Conservation (phyloP, 2,329 filamentous ascomycete species). For the Metarhizium humberi region DNA sequence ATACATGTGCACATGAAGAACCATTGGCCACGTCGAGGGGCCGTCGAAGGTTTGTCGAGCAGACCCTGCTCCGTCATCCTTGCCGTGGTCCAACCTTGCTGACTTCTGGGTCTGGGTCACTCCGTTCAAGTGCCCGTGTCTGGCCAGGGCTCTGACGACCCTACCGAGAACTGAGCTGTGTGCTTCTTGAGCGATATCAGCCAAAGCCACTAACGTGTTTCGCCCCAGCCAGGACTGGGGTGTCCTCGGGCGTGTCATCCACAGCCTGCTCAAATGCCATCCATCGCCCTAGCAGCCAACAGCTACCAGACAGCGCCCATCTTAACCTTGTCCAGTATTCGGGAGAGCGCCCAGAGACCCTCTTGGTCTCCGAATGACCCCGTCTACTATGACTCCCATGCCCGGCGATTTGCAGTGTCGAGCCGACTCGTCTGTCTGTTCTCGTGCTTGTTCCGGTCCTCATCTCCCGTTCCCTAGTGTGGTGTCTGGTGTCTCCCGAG, state of each 20-base stretch:
- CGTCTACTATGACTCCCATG: not conserved
- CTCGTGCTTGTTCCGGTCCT: too few relatives aligned
- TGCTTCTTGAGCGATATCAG: conserved; percentile 21
- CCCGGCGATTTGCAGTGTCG: too few relatives aligned
- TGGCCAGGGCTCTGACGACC: not conserved
- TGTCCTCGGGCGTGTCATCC: conserved; percentile 14
- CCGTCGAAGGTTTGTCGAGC: conserved; percentile 9
- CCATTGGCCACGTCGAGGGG: not conserved
- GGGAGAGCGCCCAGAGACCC: not conserved
- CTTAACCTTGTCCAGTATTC: too few relatives aligned
- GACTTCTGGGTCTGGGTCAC: not conserved
- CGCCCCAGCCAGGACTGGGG: conserved; percentile 23
- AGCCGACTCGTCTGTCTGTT: too few relatives aligned
- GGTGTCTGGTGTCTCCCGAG: not conserved
- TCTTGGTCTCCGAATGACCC: not conserved
- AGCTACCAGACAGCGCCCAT: too few relatives aligned
- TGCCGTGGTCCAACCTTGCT: not conserved
- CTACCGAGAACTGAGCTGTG: not conserved
- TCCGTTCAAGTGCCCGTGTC: not conserved
- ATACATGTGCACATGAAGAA: not conserved
- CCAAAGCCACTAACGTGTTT: conserved; percentile 32
- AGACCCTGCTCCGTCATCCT: conserved; percentile 26
- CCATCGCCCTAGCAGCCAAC: not conserved
- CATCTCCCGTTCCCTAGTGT: not conserved
- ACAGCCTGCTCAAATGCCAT: conserved; percentile 9